Evolutionary conservation across 257 asterid species (phyloP).

Genomic region (Salvia rosmarinus): DNA sequence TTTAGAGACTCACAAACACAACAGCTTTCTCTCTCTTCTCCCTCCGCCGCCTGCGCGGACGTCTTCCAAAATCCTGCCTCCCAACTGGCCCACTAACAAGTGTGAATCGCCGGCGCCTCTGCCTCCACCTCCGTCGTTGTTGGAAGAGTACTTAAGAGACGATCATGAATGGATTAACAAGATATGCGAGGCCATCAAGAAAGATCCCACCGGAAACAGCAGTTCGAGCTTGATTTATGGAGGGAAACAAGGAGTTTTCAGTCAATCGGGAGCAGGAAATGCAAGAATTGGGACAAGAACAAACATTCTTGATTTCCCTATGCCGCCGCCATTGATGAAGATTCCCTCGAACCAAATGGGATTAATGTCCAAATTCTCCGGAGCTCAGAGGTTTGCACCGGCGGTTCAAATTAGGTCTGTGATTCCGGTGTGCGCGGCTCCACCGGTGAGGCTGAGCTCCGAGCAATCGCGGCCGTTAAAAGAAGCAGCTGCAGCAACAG

Average conservation of each 20-base stretch:
- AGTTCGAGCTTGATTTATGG: slow-evolving; percentile 16
- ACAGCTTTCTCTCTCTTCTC: slow-evolving; percentile 43
- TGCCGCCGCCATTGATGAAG: slow-evolving; percentile 11
- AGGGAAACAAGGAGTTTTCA: neutral
- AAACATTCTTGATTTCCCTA: neutral
- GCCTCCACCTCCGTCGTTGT: neutral
- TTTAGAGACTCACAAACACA: slow-evolving; percentile 33
- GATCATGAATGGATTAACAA: slow-evolving; percentile 39
- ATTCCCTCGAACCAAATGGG: slow-evolving; percentile 25
- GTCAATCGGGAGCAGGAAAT: slow-evolving; percentile 16
- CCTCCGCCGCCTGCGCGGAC: slow-evolving; percentile 60
- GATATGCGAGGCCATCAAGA: slow-evolving; percentile 36
- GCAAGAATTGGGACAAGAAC: neutral
- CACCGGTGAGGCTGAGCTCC: slow-evolving; percentile 34
- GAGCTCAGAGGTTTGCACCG: slow-evolving; percentile 46
- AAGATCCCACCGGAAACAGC: neutral
- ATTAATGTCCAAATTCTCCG: slow-evolving; percentile 6
- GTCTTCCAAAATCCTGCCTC: slow-evolving; percentile 49
- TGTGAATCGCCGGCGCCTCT: too few relatives aligned
- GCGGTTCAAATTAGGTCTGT: slow-evolving; percentile 65
- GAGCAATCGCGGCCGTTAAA: neutral
- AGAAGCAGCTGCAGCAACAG: slow-evolving; percentile 6
- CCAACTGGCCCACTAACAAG: slow-evolving; percentile 24
- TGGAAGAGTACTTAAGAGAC: slow-evolving; percentile 24
- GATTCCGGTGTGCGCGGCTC: slow-evolving; percentile 60